Evolutionary conservation across 768 basidiomycete species (phyloP), one percentile per base, ranked within the genome.

Genomic region (Pulveroboletus ravenelii): DNA sequence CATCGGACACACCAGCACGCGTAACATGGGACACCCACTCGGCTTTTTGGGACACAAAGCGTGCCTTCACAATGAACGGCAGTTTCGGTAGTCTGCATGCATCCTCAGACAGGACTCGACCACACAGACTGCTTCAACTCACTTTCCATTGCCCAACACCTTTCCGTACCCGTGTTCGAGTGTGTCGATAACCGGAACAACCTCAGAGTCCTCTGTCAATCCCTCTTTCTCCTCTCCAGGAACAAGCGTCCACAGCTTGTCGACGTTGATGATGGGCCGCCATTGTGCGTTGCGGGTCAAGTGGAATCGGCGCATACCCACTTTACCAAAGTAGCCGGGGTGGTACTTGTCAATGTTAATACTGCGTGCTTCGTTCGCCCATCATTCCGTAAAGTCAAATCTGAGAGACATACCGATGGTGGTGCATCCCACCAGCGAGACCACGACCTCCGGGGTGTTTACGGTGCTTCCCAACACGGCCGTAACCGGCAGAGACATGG

Each of bases 381-480:
- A 6, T 41, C 1, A 15, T 17, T 27, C 18, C 36, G 40, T 15
- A 20, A 27, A 18, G 8, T 27, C 32, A 29, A 37, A 38, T 30
- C 15, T 18, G 54, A 41, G 48, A 17, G 41, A 78, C 88, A 64
- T 67, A 91, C 89, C 89, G 78, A 85, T 99, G 96, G 81, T 99
- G 96, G 78, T 98, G 95, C 76, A 85, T 80, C 84, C 96, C 96
- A 92, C 96, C 96, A 78, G 93, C 92, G 69, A 98, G 89, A 96
- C 96, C 96, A 75, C 96, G 92, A 90, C 96, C 96, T 78, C 96
- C 96, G 50, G 96, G 96, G 71, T 97, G 95, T 76, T 97, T 98
- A 73, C 96, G 89, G 84, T 99, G 96, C 84, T 98, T 98, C 63
- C 96, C 96, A 68, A 99, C 91, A 89, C 96, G 95, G 73, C 96